Evolutionary conservation across 805 yeast species (phyloP), one percentile per base, ranked within the genome.

Genomic region (Metschnikowia sp.): DNA sequence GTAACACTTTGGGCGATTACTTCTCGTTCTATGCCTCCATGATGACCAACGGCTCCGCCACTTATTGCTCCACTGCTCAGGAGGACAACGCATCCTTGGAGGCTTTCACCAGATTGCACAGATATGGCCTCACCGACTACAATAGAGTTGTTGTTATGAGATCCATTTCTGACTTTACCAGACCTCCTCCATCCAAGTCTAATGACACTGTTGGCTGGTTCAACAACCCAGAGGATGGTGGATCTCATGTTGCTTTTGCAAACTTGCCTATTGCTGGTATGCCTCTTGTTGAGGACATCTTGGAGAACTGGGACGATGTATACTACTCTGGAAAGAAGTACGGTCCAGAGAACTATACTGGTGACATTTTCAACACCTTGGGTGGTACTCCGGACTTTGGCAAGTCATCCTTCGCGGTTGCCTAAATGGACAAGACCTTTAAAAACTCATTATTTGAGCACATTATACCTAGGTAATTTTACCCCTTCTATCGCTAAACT

Each of bases 51-150:
- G 82, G 82, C 45, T 72, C 82, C 34, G 85, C 79, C 28, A 65
- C 64, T 11, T 82, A 81, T 69, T 79, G 85, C 62, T 60, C 82
- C 37, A 76, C 85, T 39, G 84, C 83, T 45, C 86, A 82, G 63
- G 88, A 83, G 63, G 88, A 83, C 60, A 78, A 81, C 59, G 87
- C 87, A 13, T 69, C 83, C 12, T 73, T 82, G 58, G 86, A 82
- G 61, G 79, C 81, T 8, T 63, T 82, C 47, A 55, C 79, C 40
- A 76, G 88, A 68, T 73, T 76, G 58, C 78, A 77, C 50, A 68
- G 67, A 49, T 70, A 68, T 54, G 84, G 83, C 9, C 69, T 81
- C 50, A 79, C 78, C 44, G 84, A 81, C 61, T 82, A 65, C 61
- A 65, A 74, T 50, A 75, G 86, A 65, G 70, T 82, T 50, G 79